phyloP scores from a whole-genome alignment of 768 basidiomycete genomes.

The Tylopilus vinaceipallidus region DNA sequence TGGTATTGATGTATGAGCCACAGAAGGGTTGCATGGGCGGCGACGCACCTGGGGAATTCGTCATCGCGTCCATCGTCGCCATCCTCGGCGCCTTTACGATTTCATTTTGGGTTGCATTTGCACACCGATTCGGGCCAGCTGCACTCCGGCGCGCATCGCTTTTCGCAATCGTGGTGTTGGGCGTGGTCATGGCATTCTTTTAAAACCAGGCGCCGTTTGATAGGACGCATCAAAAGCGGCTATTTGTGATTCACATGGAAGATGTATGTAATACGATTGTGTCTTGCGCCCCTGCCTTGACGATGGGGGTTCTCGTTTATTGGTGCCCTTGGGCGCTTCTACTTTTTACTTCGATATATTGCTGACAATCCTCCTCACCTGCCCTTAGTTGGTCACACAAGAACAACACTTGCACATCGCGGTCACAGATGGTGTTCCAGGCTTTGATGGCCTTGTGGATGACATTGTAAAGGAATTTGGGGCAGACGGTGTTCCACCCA shows the following conservation, averaged over 20 bases:
- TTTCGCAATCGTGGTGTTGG: conserved; percentile 46
- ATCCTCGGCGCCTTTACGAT: conserved; percentile 53
- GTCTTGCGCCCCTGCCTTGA: no score
- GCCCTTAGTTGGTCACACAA: conserved; percentile 67
- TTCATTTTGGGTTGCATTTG: conserved; percentile 67
- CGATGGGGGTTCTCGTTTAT: no score
- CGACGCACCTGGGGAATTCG: conserved; percentile 83
- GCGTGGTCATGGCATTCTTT: conserved; percentile 59
- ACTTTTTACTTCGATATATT: no score
- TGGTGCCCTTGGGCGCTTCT: no score
- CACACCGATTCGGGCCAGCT: conserved; percentile 61
- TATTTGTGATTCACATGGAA: conserved; percentile 82
- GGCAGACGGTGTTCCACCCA: conserved; percentile 36
- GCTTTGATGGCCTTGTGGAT: conserved; percentile 59
- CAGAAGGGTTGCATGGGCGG: conserved; percentile 82
- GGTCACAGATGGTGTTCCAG: conserved; percentile 78
- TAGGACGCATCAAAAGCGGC: conserved; percentile 78
- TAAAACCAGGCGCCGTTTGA: conserved; percentile 68
- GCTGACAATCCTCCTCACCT: conserved; percentile 1
- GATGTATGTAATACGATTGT: no score
- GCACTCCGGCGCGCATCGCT: conserved; percentile 41
- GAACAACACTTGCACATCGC: conserved; percentile 80
- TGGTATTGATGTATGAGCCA: conserved; percentile 1
- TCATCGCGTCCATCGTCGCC: conserved; percentile 78
- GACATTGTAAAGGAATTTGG: conserved; percentile 64